Percentiles rank a stretch among this genome's conserved stretches.
phyloP scores from a whole-genome alignment of 306 rosid genomes.

The Cicer bijugum region DNA sequence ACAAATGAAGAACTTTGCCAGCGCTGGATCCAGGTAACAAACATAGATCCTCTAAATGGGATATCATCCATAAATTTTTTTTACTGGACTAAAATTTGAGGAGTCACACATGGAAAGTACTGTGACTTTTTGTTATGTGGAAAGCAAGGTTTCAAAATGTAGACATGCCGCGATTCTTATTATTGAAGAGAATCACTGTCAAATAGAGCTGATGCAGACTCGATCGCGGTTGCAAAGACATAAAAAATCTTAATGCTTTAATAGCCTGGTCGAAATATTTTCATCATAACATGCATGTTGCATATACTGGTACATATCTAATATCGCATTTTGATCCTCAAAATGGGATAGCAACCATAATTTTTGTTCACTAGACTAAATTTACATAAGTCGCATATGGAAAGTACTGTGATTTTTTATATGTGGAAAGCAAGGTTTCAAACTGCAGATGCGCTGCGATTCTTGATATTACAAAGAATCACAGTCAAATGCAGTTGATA shows the following conservation, averaged over 20 bases:
- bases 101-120: not conserved
- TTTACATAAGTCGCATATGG: not conserved
- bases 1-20: constrained; percentile 86
- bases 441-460: no score
- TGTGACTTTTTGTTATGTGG: not conserved
- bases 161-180: no score
- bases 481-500: no score
- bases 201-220: no score
- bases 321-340: not conserved
- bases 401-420: not conserved
- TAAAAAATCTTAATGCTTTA: no score
- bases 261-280: no score
- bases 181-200: no score
- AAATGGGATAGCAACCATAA: not conserved
- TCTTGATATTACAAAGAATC: no score
- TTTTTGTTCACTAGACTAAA: not conserved
- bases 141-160: no score
- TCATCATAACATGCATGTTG: no score
- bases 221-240: no score
- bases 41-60: not conserved
- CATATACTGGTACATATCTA: no score
- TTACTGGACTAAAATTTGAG: not conserved
- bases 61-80: not conserved
- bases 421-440: not conserved
- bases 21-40: constrained; percentile 94